Evolutionary conservation across 2,329 filamentous ascomycete genomes (phyloP).

Genomic region (Nemania serpens): DNA sequence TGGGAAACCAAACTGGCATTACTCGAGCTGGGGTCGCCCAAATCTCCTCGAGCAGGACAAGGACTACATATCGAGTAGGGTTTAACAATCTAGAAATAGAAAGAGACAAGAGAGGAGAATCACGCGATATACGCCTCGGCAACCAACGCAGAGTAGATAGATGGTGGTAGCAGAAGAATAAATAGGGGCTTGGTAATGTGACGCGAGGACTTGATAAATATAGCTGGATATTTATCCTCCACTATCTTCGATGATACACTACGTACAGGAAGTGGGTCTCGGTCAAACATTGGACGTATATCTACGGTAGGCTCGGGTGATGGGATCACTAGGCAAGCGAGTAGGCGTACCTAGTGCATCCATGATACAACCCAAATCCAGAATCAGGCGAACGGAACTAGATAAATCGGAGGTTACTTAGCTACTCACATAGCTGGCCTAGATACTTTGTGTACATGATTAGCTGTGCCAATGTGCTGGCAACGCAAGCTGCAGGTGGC

Average conservation of each 20-base stretch:
- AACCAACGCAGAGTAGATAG: neutral
- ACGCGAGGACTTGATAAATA: conserved; percentile 7
- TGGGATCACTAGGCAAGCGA: conserved; percentile 12
- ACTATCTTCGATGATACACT: conserved; percentile 1
- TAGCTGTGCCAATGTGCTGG: conserved; percentile 22
- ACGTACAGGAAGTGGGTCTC: conserved; percentile 26
- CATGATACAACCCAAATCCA: conserved; percentile 24
- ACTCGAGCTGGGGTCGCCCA: neutral
- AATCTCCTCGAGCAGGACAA: neutral
- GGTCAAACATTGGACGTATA: conserved; percentile 28
- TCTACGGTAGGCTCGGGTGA: conserved; percentile 4
- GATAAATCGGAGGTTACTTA: conserved; percentile 3
- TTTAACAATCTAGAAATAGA: neutral
- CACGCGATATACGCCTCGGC: neutral
- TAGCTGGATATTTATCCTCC: conserved; percentile 8
- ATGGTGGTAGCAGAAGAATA: neutral
- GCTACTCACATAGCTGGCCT: neutral
- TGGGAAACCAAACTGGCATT: neutral
- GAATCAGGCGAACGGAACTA: neutral
- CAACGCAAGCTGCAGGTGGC: conserved; percentile 31
- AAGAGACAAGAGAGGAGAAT: neutral
- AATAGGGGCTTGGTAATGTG: neutral
- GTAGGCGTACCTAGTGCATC: conserved; percentile 6
- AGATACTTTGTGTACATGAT: conserved; percentile 7
- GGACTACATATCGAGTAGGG: neutral